Evolutionary conservation across 2,329 filamentous ascomycete species (phyloP), one percentile per base, ranked within the genome.

Genomic region (Hypocrella siamensis): DNA sequence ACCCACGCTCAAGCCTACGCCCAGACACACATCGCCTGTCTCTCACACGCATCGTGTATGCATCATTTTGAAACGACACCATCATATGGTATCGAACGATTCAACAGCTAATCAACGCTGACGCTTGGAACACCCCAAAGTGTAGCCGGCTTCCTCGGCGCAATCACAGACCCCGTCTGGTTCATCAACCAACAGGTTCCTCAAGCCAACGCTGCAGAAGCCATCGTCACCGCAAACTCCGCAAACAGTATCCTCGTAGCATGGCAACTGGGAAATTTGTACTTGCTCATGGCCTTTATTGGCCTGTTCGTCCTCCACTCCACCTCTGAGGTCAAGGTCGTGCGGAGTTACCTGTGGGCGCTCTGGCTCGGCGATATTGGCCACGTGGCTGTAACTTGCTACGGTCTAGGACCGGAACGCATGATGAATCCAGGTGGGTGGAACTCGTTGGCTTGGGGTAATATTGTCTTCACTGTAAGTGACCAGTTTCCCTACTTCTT

Each of bases 391-490:
- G 61, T 75, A 37, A 78, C 70, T 12, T 53, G 50, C 14, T 70
- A 67, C 43, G 65, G 61, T 6, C 58, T 83, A 39, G 77, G 74
- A 7, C 59, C 58, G 46, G 60, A 67, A 8, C 55, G 54, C 21
- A 61, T 70, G 29, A 38, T 67, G 28, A 63, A 71, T 40, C 52
- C 77, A 9, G 52, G 45, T 4, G 54, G 51, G 16, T 84, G 79
- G 79, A 83, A 81, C 48, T 57, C 65, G 21, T 67, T 78, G 59
- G 67, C 74, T n/a, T 80, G 73, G 70, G 79, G 79, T 3, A 84
- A 84, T 44, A 61, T 85, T 38, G 75, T 66, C 6, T 62, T 65
- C 31, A 82, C 78, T 17, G 67, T 74, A 43, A 54, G 65, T 50
- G 16, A 16, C 14, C 3, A n/a, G n/a, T n/a, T n/a, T n/a, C n/a